Evolutionary conservation across 768 basidiomycete genomes (phyloP), one percentile per base, ranked within the genome.

Genomic region (Amanita thiersii): DNA sequence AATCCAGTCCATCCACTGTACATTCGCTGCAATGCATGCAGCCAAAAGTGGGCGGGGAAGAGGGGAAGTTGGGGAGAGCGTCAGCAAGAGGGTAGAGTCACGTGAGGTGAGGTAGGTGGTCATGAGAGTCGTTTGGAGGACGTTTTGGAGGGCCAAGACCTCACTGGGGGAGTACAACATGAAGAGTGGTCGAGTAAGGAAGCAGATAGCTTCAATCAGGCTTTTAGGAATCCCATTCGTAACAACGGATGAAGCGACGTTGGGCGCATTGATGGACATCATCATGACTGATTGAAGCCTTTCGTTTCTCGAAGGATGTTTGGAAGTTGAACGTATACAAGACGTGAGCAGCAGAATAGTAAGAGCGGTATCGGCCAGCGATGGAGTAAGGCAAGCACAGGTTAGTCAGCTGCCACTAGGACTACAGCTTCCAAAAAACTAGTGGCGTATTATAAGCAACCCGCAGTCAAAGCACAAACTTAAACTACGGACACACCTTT

Each of bases 1-100:
- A 46, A 67, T 62, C 66, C 64, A 69, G 18, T 61, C 59, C 2
- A 52, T 46, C 66, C 66, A 68, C 3, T 45, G 42, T 9, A 69
- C 38, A 14, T 54, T 51, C 14, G 57, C 49, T 23, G 58, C 62
- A 21, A 61, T 50, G 47, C 62, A 67, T 0, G 64, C 61, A 2
- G 57, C 58, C 26, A 56, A 48, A 21, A 69, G 49, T n/a, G 62
- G 55, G 17, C 56, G 57, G n/a, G 66, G 61, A 15, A 66, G 64
- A n/a, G 58, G 46, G 32, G 48, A 40, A 7, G 40, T 31, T n/a
- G 56, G 43, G 4, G 58, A 57, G 29, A 64, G 54, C 0, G 52
- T 51, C 18, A 64, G 56, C 3, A 51, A 57, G 7, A 62, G 48
- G 3, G 41, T 43, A 33, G 43, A 37, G 39, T 51, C 47, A 37